Base-by-base conservation (phyloP, 805 yeast genomes). In the Saturnispora saitoi region DNA sequence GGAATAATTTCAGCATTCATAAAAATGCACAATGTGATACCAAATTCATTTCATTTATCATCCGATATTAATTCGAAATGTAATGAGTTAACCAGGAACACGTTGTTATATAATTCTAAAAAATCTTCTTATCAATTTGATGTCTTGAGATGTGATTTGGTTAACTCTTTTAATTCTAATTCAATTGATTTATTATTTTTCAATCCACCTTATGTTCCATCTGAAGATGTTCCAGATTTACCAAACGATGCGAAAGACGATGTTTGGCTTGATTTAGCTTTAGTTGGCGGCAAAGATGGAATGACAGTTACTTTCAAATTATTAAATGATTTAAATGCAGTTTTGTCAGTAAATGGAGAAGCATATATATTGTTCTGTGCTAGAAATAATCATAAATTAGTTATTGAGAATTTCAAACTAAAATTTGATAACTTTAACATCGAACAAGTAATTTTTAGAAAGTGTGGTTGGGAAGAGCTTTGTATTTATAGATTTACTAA, bases 151-250 rank as follows among this genome's bases (percentile, higher is more conserved):
- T 73, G 80, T 61, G 76, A 77, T 57, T 65, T 89, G 29, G 74
- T 84, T 0, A 56, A 72, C 9, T 70, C 78, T 2, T 53, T 88
- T 9, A 62, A 75, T 11, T 58, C 59, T 0, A 56, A 71, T 2
- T 45, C 66, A 4, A 72, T 89, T 1, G 98, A 93, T 58, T 49
- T 91, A 1, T 67, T 93, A 20, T 71, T 93, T 1, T 93, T 93
- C 66, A 93, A 93, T 59, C 99, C 99, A 0, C 99, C 99, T 0
- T 93, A 93, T 61, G 99, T 93, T 1, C 99, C 99, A 0, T 86
- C 91, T 1, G 89, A 81, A 50, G 60, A 58, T 0, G 84, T 87
- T 0, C 97, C 98, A 0, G 59, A 54, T 0, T 55, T 76, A 1
- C 93, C 93, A 0, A 51, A 50, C 1, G 40, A 57, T 0, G 56